Percentiles rank a stretch among this genome's conserved stretches.
Conservation (phyloP, 1,284 basidiomycete genomes). For the Rhodofomes roseus region DNA sequence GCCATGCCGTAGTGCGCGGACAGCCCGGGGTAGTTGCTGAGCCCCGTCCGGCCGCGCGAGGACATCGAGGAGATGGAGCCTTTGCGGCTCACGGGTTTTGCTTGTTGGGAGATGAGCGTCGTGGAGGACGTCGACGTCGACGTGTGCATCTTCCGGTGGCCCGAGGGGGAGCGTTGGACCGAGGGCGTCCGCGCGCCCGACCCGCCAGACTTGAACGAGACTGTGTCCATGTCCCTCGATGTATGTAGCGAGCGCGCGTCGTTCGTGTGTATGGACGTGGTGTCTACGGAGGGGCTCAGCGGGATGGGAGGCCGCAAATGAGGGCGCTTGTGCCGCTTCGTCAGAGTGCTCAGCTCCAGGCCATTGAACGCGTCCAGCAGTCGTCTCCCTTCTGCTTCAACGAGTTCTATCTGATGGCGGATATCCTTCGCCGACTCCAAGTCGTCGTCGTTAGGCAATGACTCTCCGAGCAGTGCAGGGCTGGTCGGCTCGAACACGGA, state of each 20-base stretch:
- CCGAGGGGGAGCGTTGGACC: slow-evolving; percentile 24
- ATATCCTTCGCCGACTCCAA: slow-evolving; percentile 58
- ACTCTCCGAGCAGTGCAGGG: slow-evolving; percentile 32
- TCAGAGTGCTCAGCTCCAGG: slow-evolving; percentile 63
- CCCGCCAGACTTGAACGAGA: slow-evolving; percentile 49
- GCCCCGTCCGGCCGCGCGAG: slow-evolving; percentile 30
- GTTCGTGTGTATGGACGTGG: slow-evolving; percentile 8
- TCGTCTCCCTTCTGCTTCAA: slow-evolving; percentile 64
- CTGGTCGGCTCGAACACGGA: slow-evolving; percentile 16
- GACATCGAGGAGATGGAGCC: slow-evolving; percentile 47
- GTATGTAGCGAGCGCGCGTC: slow-evolving; percentile 19
- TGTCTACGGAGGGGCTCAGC: slow-evolving; percentile 12
- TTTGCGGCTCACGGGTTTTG: slow-evolving; percentile 36
- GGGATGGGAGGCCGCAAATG: slow-evolving; percentile 20
- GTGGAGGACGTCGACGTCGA: slow-evolving; percentile 14
- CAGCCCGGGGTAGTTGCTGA: slow-evolving; percentile 15
- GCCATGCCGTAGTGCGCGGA: slow-evolving; percentile 29
- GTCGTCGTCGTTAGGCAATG: slow-evolving; percentile 49
- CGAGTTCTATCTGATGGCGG: slow-evolving; percentile 55
- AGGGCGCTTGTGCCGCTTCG: slow-evolving; percentile 44
- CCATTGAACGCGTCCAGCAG: slow-evolving; percentile 75
- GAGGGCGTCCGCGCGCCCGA: slow-evolving; percentile 45
- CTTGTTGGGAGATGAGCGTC: slow-evolving; percentile 23
- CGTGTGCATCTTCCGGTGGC: slow-evolving; percentile 36
- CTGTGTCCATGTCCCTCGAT: slow-evolving; percentile 37